Base-by-base conservation (phyloP, 1,284 basidiomycete species). In the Cutaneotrichosporon cyanovorans region DNA sequence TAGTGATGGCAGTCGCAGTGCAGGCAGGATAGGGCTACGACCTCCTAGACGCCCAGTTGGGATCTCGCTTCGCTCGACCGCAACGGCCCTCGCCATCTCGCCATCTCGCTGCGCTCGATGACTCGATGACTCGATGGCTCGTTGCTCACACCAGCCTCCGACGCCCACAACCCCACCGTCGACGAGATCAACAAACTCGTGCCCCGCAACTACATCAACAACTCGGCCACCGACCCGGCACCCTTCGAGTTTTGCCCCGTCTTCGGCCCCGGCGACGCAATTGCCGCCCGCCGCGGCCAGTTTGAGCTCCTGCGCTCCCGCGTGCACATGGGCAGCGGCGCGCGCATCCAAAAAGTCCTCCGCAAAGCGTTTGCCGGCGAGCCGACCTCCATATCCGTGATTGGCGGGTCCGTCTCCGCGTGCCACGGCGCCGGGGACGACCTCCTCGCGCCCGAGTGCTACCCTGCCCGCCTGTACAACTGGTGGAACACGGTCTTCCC, bases 401-500 rank as follows among this genome's bases (percentile, higher is more conserved):
- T 96, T 22, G 91, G 91, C 40, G 88, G 91, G 47, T 90, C 87
- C 84, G 87, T 95, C 23, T 89, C 88, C 42, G 81, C 88, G 14
- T 96, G 92, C 67, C 88, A 92, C 66, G 91, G 92, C 28, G 84
- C 90, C 2, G 91, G 91, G 12, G 85, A 92, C 58, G 87, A 93
- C 68, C 89, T 87, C 4, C 77, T 95, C 46, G 81, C 88, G 0
- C 77, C 86, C 0, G 75, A 74, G 56, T 93, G 91, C 69, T 96
- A 92, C 69, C 90, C 91, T 1, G 82, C 86, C 32, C 79, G 80
- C 34, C 86, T 96, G 74, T 95, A 95, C 75, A 77, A 83, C 49
- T 96, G 92, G 91, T 92, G 90, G 85, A 89, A 92, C 71, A 79
- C 77, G 42, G 79, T 95, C 15, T 96, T 96, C 73, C 91, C 91